Base-by-base conservation (phyloP, 768 basidiomycete species). In the Boletellus emodensis region DNA sequence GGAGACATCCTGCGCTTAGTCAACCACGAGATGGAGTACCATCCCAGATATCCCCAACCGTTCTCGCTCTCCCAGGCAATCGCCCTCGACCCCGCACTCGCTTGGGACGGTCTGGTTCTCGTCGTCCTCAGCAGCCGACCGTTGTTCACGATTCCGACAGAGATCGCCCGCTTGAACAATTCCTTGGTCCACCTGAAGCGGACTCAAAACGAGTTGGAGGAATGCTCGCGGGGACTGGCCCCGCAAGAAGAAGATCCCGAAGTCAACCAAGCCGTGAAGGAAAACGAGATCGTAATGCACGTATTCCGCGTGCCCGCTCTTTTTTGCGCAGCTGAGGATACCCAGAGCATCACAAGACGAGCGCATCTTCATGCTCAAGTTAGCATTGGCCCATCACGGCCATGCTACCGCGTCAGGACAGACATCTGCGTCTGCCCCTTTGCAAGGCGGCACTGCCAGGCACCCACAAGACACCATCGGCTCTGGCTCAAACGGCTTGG, bases 311-410 rank as follows among this genome's bases (percentile, higher is more conserved):
- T 77, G 68, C 14, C 30, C n/a, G 34, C 17, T 40, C 40, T 51
- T 26, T 51, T 44, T 30, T 39, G 45, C 24, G 35, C 40, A n/a
- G 35, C 59, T 59, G 46, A 65, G 41, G 12, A 26, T 49, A 28
- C 55, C 24, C 59, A 91, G 90, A 54, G 84, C 78, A 7, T 87
- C 89, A 8, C 90, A 91, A 67, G 79, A 85, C 60, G 90, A 92
- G 60, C 76, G 89, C 18, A 79, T 90, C 51, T 69, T 70, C 24
- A 87, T 90, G 45, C 73, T 90, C 45, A 80, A 77, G 64, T 70
- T 83, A 59, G 87, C 84, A 7, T 68, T 90, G 48, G 67, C 70
- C 17, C 77, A 83, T 60, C 87, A 85, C 57, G 85, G 85, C 2
- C 66, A 83, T 11, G 54, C 57, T 7, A 45, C 81, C 61, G 71